Evolutionary conservation across 1,284 basidiomycete species (phyloP), one percentile per base, ranked within the genome.

Genomic region (Leccinum pseudoinsigne): DNA sequence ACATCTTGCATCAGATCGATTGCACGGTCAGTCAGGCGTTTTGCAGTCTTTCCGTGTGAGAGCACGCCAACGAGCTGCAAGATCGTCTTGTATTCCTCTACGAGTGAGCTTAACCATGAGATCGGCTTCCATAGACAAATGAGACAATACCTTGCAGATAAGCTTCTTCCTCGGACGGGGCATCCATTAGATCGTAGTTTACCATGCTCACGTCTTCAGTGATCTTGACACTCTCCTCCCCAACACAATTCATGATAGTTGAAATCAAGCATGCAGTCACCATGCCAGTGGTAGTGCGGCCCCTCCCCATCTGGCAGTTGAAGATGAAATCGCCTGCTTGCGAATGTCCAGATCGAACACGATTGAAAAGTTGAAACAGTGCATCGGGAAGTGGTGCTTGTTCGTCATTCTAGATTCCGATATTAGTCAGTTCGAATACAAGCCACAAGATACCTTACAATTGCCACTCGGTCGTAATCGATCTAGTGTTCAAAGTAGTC

Each of bases 71-170:
- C 92, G 55, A 99, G 89, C 70, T 97, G 95, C 53, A 99, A 79
- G 64, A 99, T 98, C 3, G 90, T 93, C 78, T 98, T 98, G 82
- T 98, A 99, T 74, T 99, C 97, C 57, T 97, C 97, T 90, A 66
- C 9, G 60, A n/a, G 60, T 14, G 23, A 51, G 40, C 23, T 66
- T 45, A 61, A 58, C 18, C 18, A 59, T 55, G 42, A 38, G 34
- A n/a, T 51, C 16, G 11, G 8, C 26, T 5, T 26, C 6, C 21
- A 57, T 21, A 14, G 36, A 54, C 23, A 23, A 26, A 28, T 2
- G 7, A 42, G 21, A 23, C 3, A 18, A 66, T 70, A 90, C 94
- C 94, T 78, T 94, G 89, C 58, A 94, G 79, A 76, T 95, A 95
- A 2, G 91, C 92, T 69, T 93, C 88, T 68, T 93, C 90, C 72